Evolutionary conservation across 768 basidiomycete species (phyloP), one percentile per base, ranked within the genome.

Genomic region (Cystofilobasidium macerans): DNA sequence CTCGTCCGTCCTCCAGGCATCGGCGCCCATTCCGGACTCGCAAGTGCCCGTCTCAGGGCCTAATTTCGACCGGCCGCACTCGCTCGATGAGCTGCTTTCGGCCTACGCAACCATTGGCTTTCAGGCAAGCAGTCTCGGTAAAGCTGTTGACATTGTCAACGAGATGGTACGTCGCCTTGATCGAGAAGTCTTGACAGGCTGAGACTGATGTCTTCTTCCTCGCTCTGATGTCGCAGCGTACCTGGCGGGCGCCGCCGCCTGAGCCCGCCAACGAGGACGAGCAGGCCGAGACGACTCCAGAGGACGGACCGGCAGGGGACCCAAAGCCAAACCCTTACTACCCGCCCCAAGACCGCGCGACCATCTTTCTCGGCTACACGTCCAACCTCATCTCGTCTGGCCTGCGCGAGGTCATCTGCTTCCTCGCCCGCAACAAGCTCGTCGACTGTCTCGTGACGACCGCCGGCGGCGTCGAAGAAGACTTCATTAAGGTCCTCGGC

Each of bases 351-450:
- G 53, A 85, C 85, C 68, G 95, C 85, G 62, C 76, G 78, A 86
- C 85, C 69, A 81, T 98, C 73, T 95, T 99, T 75, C 85, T 99
- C 47, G 95, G 95, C 43, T 99, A 95, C 78, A 99, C 95, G 14
- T 98, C 93, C 57, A 99, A 99, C 77, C 83, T 99, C 53, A 94
- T 99, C 73, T 98, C 95, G 1, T 98, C 95, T 12, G 95, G 95
- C 13, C 79, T 99, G 47, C 85, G 95, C 40, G 95, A 99, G 77
- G 80, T 97, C 54, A 87, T 99, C 70, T 80, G 86, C 28, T 84
- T 92, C 76, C 85, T 99, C 45, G 93, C 91, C 36, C 92, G 97
- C 76, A 85, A 98, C 78, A 86, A 85, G 69, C 88, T 95, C 71
- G 83, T 99, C 65, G 81, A 85, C 26, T 87, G 85, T 26, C 80